A percentile compares a stretch with the other conserved stretches of the same genome.
Evolutionary conservation across 805 yeast species (phyloP).

Genomic region (Candida xyloterini): DNA sequence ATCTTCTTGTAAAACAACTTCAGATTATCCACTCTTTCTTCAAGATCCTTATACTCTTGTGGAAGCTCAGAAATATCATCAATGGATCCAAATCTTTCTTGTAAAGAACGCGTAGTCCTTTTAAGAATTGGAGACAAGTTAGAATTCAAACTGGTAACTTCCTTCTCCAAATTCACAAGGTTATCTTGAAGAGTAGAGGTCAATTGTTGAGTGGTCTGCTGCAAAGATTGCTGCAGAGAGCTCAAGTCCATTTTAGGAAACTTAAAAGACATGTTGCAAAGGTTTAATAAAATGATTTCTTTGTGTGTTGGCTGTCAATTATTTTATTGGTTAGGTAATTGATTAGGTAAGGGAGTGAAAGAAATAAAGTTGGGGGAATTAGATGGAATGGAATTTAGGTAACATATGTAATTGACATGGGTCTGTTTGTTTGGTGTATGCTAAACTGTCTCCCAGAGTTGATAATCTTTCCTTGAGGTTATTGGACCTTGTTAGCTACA

Average conservation of each 20-base stretch:
- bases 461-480: too few relatives aligned
- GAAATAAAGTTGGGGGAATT: too few relatives aligned
- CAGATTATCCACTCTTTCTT: conserved; percentile 62
- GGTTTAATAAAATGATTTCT: neutral
- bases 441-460: neutral
- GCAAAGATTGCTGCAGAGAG: conserved; percentile 29
- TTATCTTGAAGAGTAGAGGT: conserved; percentile 32
- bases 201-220: conserved; percentile 35
- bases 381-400: too few relatives aligned
- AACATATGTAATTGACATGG: too few relatives aligned
- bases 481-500: too few relatives aligned
- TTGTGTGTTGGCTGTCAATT: conserved; percentile 7
- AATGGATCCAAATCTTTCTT: conserved; percentile 60
- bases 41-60: conserved; percentile 65
- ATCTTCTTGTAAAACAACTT: conserved; percentile 55
- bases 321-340: neutral
- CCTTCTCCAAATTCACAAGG: conserved; percentile 31
- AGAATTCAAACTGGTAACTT: conserved; percentile 33
- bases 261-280: conserved; percentile 29
- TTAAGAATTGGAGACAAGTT: conserved; percentile 52
- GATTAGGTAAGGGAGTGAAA: neutral
- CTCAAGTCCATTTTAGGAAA: conserved; percentile 29
- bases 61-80: conserved; percentile 74
- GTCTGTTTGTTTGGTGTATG: neutral
- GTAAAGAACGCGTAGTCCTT: conserved; percentile 57